Conservation (phyloP, 495 filamentous ascomycete genomes). For the Penicillium soppii region DNA sequence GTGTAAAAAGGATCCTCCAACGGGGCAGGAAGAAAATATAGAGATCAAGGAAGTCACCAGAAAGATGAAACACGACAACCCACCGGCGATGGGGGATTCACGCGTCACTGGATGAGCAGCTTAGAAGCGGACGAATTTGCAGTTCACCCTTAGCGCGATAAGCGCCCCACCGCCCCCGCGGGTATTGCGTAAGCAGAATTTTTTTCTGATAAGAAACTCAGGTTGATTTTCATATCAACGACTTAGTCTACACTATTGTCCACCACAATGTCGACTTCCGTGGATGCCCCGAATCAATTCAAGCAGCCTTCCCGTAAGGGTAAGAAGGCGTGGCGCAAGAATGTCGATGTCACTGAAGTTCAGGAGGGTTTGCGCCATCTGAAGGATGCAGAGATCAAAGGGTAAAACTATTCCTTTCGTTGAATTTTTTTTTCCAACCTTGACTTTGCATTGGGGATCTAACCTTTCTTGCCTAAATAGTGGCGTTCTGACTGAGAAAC, state of each 20-base stretch:
- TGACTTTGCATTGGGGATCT: not conserved
- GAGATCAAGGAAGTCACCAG: constrained; percentile 5
- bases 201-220: constrained; percentile 26
- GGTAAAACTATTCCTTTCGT: constrained; percentile 50
- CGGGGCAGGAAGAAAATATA: not conserved
- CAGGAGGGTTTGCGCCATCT: constrained; percentile 77
- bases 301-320: constrained; percentile 93
- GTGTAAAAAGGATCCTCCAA: constrained; percentile 2
- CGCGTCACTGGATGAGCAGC: constrained; percentile 17
- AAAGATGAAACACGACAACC: constrained; percentile 18
- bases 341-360: constrained; percentile 87
- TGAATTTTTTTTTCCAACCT: not conserved
- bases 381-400: constrained; percentile 84
- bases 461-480: constrained; percentile 40
- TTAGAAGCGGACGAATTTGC: constrained; percentile 18
- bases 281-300: constrained; percentile 54
- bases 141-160: constrained; percentile 17
- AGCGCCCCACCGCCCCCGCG: constrained; percentile 28
- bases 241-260: not conserved
- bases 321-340: constrained; percentile 98
- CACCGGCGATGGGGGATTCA: constrained; percentile 12
- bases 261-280: constrained; percentile 35
- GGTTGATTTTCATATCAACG: constrained; percentile 18
- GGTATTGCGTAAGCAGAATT: constrained; percentile 35
- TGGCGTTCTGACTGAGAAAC: constrained; percentile 77